Evolutionary conservation across 1,284 basidiomycete genomes (phyloP).

Genomic region (Ganoderma leucocontextum): DNA sequence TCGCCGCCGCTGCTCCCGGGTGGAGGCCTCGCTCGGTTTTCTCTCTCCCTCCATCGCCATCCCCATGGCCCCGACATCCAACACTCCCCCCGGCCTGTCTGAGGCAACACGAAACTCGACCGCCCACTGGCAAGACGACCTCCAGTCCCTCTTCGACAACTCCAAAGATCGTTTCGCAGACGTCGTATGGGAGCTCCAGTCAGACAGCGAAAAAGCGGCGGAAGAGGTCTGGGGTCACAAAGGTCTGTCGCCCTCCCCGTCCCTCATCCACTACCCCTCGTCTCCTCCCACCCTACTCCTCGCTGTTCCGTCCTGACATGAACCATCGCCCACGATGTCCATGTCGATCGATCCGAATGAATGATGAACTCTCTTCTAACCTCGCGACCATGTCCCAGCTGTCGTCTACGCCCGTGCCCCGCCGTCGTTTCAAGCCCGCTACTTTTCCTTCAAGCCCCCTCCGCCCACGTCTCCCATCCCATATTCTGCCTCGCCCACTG

Average conservation of each 20-base stretch:
- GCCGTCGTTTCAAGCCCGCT: constrained; percentile 84
- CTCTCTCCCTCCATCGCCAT: constrained; percentile 19
- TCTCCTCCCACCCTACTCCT: background rate
- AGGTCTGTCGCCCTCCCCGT: constrained; percentile 54
- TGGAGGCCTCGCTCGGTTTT: constrained; percentile 18
- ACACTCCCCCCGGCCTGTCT: constrained; percentile 62
- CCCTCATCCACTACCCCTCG: background rate
- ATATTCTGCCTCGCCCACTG: constrained; percentile 61
- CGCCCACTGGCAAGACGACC: constrained; percentile 77
- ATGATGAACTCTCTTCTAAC: constrained; percentile 9
- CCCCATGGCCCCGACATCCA: constrained; percentile 36
- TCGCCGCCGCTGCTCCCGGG: constrained; percentile 16
- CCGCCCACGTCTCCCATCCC: constrained; percentile 63
- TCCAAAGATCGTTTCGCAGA: constrained; percentile 92
- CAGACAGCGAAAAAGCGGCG: constrained; percentile 52
- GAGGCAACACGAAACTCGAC: constrained; percentile 73
- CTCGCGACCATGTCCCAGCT: constrained; percentile 54
- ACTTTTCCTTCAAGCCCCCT: constrained; percentile 78
- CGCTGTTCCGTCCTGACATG: background rate
- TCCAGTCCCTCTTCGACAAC: constrained; percentile 77
- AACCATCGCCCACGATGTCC: background rate
- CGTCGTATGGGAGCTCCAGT: constrained; percentile 85
- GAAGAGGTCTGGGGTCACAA: constrained; percentile 91
- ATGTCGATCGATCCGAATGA: constrained; percentile 15
- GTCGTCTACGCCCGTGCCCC: constrained; percentile 95